Conservation (phyloP, 768 basidiomycete species). For the Serpula lacrymans region DNA sequence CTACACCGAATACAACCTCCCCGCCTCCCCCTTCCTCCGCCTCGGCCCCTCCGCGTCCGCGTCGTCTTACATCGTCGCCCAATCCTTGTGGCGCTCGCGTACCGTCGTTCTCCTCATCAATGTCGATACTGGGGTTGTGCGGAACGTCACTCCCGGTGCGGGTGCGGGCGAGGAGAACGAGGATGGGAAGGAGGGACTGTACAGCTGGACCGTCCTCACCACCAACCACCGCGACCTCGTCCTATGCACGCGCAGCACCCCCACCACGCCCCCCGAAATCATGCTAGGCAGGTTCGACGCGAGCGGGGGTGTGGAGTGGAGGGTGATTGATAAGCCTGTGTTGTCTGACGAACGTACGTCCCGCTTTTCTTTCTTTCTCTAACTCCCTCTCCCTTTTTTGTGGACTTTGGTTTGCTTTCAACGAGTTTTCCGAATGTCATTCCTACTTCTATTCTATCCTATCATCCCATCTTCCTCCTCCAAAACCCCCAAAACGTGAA, state of each 20-base stretch:
- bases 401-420: no score
- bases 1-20: constrained; percentile 49
- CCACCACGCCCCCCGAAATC: constrained; percentile 44
- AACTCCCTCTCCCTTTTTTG: no score
- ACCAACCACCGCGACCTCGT: constrained; percentile 42
- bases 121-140: constrained; percentile 35
- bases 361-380: no score
- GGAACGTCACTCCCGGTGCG: constrained; percentile 39
- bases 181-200: constrained; percentile 18
- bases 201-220: constrained; percentile 53
- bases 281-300: constrained; percentile 40
- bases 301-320: constrained; percentile 27
- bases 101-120: constrained; percentile 48
- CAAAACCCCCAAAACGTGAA: neutral
- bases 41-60: constrained; percentile 10
- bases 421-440: no score
- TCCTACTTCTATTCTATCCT: no score
- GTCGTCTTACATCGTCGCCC: constrained; percentile 41
- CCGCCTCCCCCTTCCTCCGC: constrained; percentile 37
- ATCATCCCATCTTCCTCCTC: neutral
- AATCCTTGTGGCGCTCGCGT: constrained; percentile 54
- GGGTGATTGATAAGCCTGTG: constrained; percentile 40
- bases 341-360: constrained; percentile 40
- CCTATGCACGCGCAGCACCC: constrained; percentile 50
- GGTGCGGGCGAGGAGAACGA: constrained; percentile 21